Conservation (phyloP, 2,329 filamentous ascomycete genomes). For the Diaporthe eres region DNA sequence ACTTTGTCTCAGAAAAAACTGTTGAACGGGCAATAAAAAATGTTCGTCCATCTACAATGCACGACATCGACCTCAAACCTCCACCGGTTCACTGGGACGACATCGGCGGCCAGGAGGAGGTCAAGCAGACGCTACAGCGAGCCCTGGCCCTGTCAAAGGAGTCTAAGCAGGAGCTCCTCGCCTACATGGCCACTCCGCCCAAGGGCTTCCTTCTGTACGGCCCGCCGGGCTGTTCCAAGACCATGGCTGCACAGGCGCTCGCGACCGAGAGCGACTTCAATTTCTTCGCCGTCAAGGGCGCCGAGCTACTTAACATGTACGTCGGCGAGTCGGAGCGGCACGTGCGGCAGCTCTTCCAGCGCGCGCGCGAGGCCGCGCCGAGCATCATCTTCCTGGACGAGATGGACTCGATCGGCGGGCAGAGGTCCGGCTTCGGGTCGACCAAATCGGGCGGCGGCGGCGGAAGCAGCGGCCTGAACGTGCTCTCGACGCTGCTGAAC, state of each 20-base stretch:
- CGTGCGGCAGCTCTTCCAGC: conserved; percentile 86
- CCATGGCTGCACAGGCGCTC: conserved; percentile 89
- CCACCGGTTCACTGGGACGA: conserved; percentile 89
- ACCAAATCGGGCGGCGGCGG: conserved; percentile 56
- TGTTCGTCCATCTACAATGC: conserved; percentile 87
- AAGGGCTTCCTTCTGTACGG: conserved; percentile 93
- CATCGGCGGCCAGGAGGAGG: conserved; percentile 85
- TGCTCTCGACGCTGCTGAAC: conserved; percentile 89
- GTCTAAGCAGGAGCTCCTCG: conserved; percentile 50
- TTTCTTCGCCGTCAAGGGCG: conserved; percentile 94
- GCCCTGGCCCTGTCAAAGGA: conserved; percentile 60
- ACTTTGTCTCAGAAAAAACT: conserved; percentile 61
- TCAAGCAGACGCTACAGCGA: conserved; percentile 74
- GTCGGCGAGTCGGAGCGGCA: conserved; percentile 94
- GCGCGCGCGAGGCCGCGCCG: conserved; percentile 86
- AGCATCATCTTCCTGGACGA: conserved; percentile 98
- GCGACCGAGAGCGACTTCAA: conserved; percentile 93
- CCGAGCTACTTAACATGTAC: conserved; percentile 96
- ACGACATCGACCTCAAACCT: conserved; percentile 89
- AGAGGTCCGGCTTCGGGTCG: conserved; percentile 62
- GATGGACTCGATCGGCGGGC: conserved; percentile 85
- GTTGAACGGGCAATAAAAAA: conserved; percentile 75
- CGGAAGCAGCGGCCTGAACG: conserved; percentile 75
- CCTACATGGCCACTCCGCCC: conserved; percentile 68
- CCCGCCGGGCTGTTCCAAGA: conserved; percentile 95